These are phyloP conservation scores for Eucommia ulmoides DNA, from an alignment of 257 asterid species.

Conservation along the genomic window DNA sequence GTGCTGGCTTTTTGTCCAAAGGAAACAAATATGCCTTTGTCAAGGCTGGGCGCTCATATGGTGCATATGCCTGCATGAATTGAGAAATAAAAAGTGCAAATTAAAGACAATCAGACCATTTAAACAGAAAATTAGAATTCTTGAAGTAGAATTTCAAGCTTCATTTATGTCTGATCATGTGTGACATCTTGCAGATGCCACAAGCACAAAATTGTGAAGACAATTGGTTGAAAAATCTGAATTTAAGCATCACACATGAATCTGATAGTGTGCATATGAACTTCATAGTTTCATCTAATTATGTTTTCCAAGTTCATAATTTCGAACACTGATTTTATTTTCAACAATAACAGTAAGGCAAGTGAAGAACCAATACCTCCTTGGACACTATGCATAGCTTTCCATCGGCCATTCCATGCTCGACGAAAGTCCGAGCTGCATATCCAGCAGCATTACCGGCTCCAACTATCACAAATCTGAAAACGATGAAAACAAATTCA, in stretches of 20 bases:
- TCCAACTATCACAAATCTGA: constrained; percentile 82
- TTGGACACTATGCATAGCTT: constrained; percentile 86
- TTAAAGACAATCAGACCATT: no score
- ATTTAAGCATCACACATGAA: no score
- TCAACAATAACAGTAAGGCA: not conserved
- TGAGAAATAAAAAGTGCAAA: constrained; percentile 12
- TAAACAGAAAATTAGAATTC: no score
- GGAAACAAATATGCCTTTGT: constrained; percentile 88
- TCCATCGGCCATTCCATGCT: constrained; percentile 83
- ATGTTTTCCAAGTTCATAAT: no score
- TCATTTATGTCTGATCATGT: no score
- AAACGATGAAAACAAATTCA: not conserved
- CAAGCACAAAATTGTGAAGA: no score
- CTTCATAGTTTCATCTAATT: no score
- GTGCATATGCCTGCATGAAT: constrained; percentile 60
- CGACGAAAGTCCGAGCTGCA: constrained; percentile 82
- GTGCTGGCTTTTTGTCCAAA: constrained; percentile 86
- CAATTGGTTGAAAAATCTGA: no score
- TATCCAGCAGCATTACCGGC: constrained; percentile 98
- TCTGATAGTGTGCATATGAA: no score
- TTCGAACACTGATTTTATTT: no score
- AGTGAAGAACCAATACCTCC: constrained; percentile 37
- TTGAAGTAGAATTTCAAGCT: no score
- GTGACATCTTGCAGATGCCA: no score
- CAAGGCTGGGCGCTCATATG: constrained; percentile 94